Percentiles rank a stretch among this genome's conserved stretches.
Evolutionary conservation across 768 basidiomycete species (phyloP).

Genomic region (Lanmaoa rubissima): DNA sequence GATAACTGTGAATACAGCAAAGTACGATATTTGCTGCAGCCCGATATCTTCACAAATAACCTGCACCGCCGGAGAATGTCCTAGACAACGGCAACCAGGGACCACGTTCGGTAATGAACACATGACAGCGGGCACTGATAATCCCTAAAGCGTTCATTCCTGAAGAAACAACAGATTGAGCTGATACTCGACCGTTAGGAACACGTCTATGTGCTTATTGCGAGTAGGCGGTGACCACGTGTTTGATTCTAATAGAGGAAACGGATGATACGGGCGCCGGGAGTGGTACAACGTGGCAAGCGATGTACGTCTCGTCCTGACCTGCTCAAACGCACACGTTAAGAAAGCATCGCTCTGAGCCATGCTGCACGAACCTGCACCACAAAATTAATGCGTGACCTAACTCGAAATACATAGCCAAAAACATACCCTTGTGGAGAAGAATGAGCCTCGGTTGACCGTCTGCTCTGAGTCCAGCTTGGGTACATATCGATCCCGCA

Average conservation of each 20-base stretch:
- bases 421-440: not conserved
- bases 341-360: conserved; percentile 3
- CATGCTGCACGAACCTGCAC: conserved; percentile 1
- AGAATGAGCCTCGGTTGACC: not conserved
- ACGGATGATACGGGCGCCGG: not conserved
- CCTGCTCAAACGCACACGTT: not conserved
- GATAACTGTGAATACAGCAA: conserved; percentile 17
- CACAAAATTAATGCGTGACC: not conserved
- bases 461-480: not conserved
- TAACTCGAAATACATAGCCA: not conserved
- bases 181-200: not conserved
- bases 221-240: conserved; percentile 3
- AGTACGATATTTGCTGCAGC: not conserved
- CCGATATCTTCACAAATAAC: not conserved
- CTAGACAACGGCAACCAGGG: not conserved
- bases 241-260: not conserved
- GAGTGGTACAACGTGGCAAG: not conserved
- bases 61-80: not conserved
- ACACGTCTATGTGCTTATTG: not conserved
- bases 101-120: not conserved
- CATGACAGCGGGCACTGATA: not conserved
- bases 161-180: not conserved
- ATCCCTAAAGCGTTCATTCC: not conserved
- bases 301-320: not conserved
- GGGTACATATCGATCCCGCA: not conserved